phyloP scores from a whole-genome alignment of 1,284 basidiomycete species.

The Xerocomus amazonicus region DNA sequence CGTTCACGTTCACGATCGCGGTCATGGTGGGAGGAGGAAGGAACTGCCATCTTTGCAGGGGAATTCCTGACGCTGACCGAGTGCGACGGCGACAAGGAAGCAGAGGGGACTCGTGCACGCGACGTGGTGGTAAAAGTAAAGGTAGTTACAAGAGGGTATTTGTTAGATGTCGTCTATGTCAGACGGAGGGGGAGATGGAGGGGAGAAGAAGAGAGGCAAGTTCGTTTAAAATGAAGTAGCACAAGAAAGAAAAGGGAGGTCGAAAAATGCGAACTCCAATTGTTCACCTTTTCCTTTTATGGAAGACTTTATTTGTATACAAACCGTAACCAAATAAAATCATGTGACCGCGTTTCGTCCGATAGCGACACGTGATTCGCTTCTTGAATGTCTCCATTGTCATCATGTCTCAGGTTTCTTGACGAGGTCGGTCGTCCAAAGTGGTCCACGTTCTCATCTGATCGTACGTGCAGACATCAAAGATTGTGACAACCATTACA shows the following conservation, averaged over 20 bases:
- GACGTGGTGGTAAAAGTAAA: constrained; percentile 61
- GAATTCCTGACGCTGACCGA: constrained; percentile 46
- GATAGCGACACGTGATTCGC: constrained; percentile 16
- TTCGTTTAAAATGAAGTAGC: constrained; percentile 6
- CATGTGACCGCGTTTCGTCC: constrained; percentile 33
- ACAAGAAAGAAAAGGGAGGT: constrained; percentile 3
- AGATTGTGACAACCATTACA: constrained; percentile 54
- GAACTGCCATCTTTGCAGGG: constrained; percentile 75
- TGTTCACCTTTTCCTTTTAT: constrained; percentile 28
- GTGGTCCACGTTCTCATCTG: not conserved
- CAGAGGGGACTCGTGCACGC: constrained; percentile 50
- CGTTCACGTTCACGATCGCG: constrained; percentile 54
- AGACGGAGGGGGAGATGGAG: constrained; percentile 20
- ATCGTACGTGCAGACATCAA: constrained; percentile 25
- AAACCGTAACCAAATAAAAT: constrained; percentile 29
- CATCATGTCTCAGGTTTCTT: constrained; percentile 27
- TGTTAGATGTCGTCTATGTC: constrained; percentile 13
- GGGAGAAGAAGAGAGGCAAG: constrained; percentile 6
- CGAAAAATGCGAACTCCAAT: constrained; percentile 26
- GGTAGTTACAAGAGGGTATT: constrained; percentile 12
- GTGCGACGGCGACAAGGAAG: constrained; percentile 73
- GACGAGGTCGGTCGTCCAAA: constrained; percentile 31
- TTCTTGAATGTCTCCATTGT: constrained; percentile 2
- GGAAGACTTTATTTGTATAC: constrained; percentile 28
- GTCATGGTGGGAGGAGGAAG: constrained; percentile 74